A percentile compares a stretch with the other conserved stretches of the same genome.
phyloP scores from a whole-genome alignment of 139 green algal genomes.

The Zygnema circumcarinatum region DNA sequence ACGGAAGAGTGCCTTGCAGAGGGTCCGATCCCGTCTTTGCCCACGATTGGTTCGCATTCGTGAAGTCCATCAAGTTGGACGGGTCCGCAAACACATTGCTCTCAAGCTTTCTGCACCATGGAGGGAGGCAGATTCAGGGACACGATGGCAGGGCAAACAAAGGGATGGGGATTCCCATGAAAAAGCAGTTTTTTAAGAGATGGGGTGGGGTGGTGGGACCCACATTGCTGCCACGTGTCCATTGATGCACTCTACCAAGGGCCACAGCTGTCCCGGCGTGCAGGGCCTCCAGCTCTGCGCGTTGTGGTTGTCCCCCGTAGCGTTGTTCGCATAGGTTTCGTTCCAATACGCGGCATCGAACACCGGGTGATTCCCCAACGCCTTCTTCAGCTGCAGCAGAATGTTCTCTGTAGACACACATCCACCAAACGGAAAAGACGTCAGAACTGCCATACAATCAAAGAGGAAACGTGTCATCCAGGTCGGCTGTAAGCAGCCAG shows the following conservation, averaged over 20 bases:
- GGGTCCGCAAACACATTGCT: not conserved
- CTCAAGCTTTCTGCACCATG: not conserved
- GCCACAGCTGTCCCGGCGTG: too few species aligned
- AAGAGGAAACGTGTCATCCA: not conserved
- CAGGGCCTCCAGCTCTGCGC: too few species aligned
- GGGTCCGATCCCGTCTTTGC: not conserved
- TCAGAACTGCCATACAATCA: not conserved
- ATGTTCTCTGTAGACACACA: not conserved
- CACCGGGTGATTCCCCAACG: not conserved
- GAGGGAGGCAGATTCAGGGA: not conserved
- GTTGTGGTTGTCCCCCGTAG: constrained; percentile 2
- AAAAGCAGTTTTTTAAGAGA: not conserved
- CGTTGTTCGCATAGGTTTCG: not conserved
- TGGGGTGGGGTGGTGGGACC: not conserved
- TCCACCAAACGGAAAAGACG: not conserved
- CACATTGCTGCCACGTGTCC: constrained; percentile 15
- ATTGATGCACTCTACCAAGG: constrained; percentile 8
- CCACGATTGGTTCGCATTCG: not conserved
- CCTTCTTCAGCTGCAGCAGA: constrained; percentile 11
- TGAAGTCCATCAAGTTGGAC: not conserved
- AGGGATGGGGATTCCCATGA: not conserved
- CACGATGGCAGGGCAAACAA: not conserved
- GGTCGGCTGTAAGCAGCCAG: not conserved
- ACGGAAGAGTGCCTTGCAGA: constrained; percentile 14
- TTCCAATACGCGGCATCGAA: constrained; percentile 14